A percentile compares a stretch with the other conserved stretches of the same genome.
phyloP scores from a whole-genome alignment of 2,329 filamentous ascomycete species.

The Sporothrix luriei region DNA sequence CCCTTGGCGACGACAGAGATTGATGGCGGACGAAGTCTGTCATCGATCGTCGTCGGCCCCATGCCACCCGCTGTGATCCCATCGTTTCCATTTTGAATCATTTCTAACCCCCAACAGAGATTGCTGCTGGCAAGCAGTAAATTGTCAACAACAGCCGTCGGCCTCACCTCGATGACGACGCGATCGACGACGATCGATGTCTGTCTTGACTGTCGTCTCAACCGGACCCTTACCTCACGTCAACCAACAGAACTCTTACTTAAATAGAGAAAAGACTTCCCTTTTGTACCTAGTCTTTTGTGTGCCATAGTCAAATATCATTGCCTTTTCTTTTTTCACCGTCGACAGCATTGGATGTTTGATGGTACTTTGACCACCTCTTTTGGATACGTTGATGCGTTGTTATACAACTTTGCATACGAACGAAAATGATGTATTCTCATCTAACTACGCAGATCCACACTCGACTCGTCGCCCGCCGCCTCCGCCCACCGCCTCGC shows the following conservation, averaged over 20 bases:
- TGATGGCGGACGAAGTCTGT: background rate
- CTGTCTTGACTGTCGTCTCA: background rate
- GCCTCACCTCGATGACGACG: constrained; percentile 32
- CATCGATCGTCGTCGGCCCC: background rate
- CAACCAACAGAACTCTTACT: constrained; percentile 25
- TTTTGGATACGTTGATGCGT: background rate
- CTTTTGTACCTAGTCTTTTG: constrained; percentile 26
- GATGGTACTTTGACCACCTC: background rate
- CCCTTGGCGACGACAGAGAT: background rate
- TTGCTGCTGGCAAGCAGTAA: constrained; percentile 67
- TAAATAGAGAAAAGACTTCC: constrained; percentile 20
- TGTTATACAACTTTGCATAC: background rate
- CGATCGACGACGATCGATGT: background rate
- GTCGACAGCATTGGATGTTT: no score
- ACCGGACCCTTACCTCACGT: constrained; percentile 3
- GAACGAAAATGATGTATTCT: background rate
- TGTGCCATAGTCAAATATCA: constrained; percentile 39
- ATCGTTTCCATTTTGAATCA: no score
- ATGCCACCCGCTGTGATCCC: background rate
- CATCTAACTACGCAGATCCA: background rate
- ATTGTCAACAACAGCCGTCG: constrained; percentile 38
- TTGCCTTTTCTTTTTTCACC: constrained; percentile 14
- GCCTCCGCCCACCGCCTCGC: background rate
- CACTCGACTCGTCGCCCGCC: no score
- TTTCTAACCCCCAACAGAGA: constrained; percentile 54